These are phyloP conservation scores for Gossypium herbaceum DNA, from an alignment of 345 rosid species.

Conservation along the genomic window DNA sequence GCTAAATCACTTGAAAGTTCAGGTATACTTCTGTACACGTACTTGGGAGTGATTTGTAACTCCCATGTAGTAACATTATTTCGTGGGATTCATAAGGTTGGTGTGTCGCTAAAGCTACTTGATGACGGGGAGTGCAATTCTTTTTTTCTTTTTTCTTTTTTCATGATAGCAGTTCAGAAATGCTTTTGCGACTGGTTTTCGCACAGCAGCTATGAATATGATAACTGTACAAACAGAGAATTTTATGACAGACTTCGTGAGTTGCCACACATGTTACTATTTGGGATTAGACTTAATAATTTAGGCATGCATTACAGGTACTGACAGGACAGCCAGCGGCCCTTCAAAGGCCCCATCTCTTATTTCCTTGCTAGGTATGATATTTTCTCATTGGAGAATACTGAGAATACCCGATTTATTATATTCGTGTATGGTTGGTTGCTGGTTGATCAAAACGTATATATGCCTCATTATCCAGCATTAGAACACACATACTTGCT, in stretches of 20 bases:
- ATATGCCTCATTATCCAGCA: background rate
- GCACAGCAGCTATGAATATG: background rate
- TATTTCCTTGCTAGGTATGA: conserved; percentile 78
- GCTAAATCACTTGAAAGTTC: conserved; percentile 67
- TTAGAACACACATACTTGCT: background rate
- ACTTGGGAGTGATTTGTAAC: background rate
- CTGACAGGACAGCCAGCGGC: conserved; percentile 53
- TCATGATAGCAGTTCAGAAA: background rate
- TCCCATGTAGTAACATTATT: background rate
- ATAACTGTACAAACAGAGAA: background rate
- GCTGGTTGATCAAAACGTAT: background rate
- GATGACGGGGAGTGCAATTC: background rate
- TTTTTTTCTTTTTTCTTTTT: too few relatives aligned
- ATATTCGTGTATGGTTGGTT: background rate
- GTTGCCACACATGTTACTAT: background rate
- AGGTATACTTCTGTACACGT: conserved; percentile 40
- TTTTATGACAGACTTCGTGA: background rate
- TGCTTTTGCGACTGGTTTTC: background rate
- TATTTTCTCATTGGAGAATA: background rate
- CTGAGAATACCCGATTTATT: background rate
- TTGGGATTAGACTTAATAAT: conserved; percentile 4
- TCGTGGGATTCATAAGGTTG: background rate
- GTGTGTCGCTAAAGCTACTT: background rate
- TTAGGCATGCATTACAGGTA: conserved; percentile 39
- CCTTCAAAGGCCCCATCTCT: conserved; percentile 72